Evolutionary conservation across 208 protist species (phyloP).

Genomic region (Trypanosoma mega): DNA sequence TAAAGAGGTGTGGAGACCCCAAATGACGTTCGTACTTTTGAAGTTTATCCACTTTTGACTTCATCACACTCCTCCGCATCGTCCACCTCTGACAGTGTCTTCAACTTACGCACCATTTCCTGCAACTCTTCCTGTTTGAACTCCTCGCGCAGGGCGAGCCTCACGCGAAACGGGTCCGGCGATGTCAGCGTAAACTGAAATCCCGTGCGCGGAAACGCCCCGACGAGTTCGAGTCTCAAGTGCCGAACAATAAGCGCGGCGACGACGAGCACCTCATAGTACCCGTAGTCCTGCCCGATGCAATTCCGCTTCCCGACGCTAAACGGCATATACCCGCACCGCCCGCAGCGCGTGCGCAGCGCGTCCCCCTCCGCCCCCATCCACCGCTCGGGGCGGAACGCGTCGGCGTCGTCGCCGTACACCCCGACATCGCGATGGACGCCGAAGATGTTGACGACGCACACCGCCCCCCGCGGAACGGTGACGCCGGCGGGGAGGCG

Average conservation of each 20-base stretch:
- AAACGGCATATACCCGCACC: constrained; percentile 59
- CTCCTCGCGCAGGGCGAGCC: neutral
- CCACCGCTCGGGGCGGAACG: constrained; percentile 55
- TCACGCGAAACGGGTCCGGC: constrained; percentile 35
- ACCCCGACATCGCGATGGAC: constrained; percentile 43
- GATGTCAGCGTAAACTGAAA: constrained; percentile 51
- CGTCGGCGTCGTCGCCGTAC: constrained; percentile 38
- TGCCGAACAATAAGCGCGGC: constrained; percentile 36
- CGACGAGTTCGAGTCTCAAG: constrained; percentile 35
- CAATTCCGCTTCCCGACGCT: constrained; percentile 47
- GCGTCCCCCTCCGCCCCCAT: constrained; percentile 35
- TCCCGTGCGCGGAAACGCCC: constrained; percentile 39
- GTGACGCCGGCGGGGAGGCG: constrained; percentile 43
- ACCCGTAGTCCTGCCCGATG: constrained; percentile 55
- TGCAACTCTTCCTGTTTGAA: constrained; percentile 13
- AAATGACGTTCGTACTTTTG: too few species aligned
- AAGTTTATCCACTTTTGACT: too few species aligned
- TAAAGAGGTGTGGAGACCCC: too few species aligned
- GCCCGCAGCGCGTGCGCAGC: constrained; percentile 38
- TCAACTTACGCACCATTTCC: constrained; percentile 19
- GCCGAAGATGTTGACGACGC: constrained; percentile 51
- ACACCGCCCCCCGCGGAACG: constrained; percentile 40
- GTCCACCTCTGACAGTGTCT: constrained; percentile 1
- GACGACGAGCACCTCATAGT: constrained; percentile 43
- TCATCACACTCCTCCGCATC: constrained; percentile 4